Percentiles rank a stretch among this genome's conserved stretches.
Conservation (phyloP, 2,329 filamentous ascomycete species). For the Neonectria magnoliae region DNA sequence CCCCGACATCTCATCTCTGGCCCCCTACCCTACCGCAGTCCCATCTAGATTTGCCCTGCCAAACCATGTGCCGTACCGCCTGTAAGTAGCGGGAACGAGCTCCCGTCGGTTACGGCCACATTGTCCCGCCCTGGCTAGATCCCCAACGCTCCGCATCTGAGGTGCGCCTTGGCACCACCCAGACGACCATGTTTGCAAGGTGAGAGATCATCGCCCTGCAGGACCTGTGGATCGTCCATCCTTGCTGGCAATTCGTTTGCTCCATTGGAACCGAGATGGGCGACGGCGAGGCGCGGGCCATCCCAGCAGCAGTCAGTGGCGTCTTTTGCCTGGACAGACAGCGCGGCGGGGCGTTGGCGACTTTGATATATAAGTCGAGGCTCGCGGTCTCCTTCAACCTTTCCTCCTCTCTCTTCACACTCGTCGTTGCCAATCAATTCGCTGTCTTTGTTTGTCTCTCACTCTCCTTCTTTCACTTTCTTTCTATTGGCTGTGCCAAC, state of each 20-base stretch:
- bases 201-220: conserved; percentile 17
- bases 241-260: conserved; percentile 13
- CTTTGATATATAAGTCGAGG: conserved; percentile 37
- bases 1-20: neutral
- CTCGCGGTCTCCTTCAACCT: conserved; percentile 3
- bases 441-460: conserved; percentile 25
- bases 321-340: neutral
- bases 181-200: conserved; percentile 13
- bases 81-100: neutral
- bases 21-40: neutral
- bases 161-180: conserved; percentile 24
- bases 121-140: conserved; percentile 11
- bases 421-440: conserved; percentile 39
- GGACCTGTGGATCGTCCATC: conserved; percentile 7
- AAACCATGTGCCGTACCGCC: conserved; percentile 1
- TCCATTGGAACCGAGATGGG: conserved; percentile 15
- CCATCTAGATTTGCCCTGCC: conserved; percentile 29
- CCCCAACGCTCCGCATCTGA: conserved; percentile 30
- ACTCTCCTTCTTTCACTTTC: conserved; percentile 38
- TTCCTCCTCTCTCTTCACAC: conserved; percentile 28
- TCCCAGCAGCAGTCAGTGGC: neutral
- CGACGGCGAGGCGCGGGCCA: conserved; percentile 9
- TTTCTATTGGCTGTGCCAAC: conserved; percentile 45
- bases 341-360: neutral
- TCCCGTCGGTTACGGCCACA: neutral